Evolutionary conservation across 169 alveolate species (phyloP).

Genomic region (Amoebophrya sp.): DNA sequence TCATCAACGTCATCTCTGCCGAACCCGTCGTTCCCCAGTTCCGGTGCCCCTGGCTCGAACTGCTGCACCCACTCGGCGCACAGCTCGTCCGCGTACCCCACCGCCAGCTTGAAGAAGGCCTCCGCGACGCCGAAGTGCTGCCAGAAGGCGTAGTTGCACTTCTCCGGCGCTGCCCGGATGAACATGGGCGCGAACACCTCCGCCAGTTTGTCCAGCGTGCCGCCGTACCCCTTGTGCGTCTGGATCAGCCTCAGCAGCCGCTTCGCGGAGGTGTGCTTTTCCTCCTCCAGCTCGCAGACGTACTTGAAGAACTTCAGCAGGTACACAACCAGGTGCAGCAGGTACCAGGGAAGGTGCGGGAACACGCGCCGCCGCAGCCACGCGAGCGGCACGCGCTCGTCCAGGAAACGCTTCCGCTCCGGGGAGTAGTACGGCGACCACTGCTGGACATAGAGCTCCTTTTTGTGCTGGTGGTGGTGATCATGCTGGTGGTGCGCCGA

Average conservation of each 20-base stretch:
- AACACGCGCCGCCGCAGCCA: not conserved
- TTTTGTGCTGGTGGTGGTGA: too few relatives aligned
- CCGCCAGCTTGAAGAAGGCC: not conserved
- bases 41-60: too few relatives aligned
- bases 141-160: not conserved
- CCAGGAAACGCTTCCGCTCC: too few relatives aligned
- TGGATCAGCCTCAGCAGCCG: too few relatives aligned
- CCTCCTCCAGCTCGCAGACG: not conserved
- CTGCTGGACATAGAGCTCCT: too few relatives aligned
- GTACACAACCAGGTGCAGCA: not conserved
- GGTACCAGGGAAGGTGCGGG: not conserved
- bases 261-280: not conserved
- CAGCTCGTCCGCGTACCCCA: not conserved
- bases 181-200: not conserved
- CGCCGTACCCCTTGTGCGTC: not conserved
- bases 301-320: not conserved
- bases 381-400: too few relatives aligned
- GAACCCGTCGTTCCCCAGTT: too few relatives aligned
- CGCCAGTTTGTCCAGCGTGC: not conserved
- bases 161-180: not conserved
- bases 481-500: too few relatives aligned
- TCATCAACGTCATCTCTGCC: too few relatives aligned
- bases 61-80: not conserved
- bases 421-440: too few relatives aligned
- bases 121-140: not conserved